phyloP scores from a whole-genome alignment of 192 early-diverging fungal species.

The Umbelopsis ramanniana region DNA sequence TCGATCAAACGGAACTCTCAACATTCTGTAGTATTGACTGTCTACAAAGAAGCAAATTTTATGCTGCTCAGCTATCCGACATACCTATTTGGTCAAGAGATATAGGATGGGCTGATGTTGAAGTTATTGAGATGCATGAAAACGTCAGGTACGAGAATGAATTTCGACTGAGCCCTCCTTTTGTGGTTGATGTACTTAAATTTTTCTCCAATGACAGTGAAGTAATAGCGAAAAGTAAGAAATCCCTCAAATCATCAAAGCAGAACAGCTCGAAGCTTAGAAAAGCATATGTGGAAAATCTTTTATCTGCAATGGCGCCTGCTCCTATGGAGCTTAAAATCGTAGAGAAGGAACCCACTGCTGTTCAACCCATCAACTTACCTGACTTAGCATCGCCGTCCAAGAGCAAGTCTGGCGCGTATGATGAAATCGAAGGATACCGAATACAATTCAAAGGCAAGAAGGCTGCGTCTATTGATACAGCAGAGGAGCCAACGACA shows the following conservation, averaged over 20 bases:
- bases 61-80: slow-evolving; percentile 68
- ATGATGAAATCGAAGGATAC: slow-evolving; percentile 48
- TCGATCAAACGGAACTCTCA: slow-evolving; percentile 69
- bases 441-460: slow-evolving; percentile 30
- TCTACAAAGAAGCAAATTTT: slow-evolving; percentile 73
- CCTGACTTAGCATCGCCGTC: neutral
- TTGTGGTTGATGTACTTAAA: neutral
- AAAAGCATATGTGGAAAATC: slow-evolving; percentile 25
- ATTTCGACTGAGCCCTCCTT: neutral
- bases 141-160: slow-evolving; percentile 39
- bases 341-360: slow-evolving; percentile 22
- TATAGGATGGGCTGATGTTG: slow-evolving; percentile 5
- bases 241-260: neutral
- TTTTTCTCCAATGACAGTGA: neutral
- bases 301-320: slow-evolving; percentile 28
- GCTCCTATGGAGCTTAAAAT: slow-evolving; percentile 25
- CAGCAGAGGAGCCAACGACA: slow-evolving; percentile 16
- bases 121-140: slow-evolving; percentile 32
- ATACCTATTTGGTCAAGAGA: slow-evolving; percentile 77
- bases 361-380: neutral
- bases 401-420: neutral
- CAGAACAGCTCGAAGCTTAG: slow-evolving; percentile 4
- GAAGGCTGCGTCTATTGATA: neutral
- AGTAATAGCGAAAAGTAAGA: neutral
- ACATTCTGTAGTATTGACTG: slow-evolving; percentile 75